Evolutionary conservation across 2,329 filamentous ascomycete species (phyloP).

Genomic region (Exutisphaerella laricina): DNA sequence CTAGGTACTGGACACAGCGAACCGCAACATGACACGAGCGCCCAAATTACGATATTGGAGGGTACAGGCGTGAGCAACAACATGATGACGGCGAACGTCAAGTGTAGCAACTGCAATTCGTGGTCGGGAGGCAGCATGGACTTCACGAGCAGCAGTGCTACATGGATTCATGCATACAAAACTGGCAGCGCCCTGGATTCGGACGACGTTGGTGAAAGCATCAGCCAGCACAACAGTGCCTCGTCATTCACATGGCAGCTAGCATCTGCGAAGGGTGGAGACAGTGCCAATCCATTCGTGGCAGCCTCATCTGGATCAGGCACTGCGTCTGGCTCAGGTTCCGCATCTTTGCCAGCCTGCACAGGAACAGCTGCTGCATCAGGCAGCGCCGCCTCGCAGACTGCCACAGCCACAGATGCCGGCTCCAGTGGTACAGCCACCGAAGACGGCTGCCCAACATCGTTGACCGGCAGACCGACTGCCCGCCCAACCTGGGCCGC

Average conservation of each 20-base stretch:
- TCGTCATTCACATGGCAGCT: slow-evolving; percentile 45
- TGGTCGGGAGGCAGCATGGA: slow-evolving; percentile 51
- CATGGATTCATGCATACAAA: slow-evolving; percentile 49
- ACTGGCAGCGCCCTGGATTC: slow-evolving; percentile 45
- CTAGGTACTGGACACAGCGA: slow-evolving; percentile 40
- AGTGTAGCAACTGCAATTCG: slow-evolving; percentile 48
- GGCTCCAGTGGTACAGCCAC: background rate
- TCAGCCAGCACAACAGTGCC: slow-evolving; percentile 42
- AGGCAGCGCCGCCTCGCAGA: slow-evolving; percentile 12
- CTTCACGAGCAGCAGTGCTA: slow-evolving; percentile 39
- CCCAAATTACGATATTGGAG: slow-evolving; percentile 46
- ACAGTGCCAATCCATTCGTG: slow-evolving; percentile 41
- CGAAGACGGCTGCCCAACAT: slow-evolving; percentile 9
- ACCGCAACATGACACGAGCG: slow-evolving; percentile 40
- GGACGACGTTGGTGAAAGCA: slow-evolving; percentile 39
- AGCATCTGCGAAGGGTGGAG: slow-evolving; percentile 47
- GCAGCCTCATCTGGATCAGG: slow-evolving; percentile 4
- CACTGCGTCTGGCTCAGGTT: slow-evolving; percentile 3
- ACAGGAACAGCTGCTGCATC: slow-evolving; percentile 3
- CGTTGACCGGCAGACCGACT: slow-evolving; percentile 16
- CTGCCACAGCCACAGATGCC: slow-evolving; percentile 9
- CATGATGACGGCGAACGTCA: slow-evolving; percentile 52
- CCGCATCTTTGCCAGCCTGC: slow-evolving; percentile 1
- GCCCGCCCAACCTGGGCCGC: slow-evolving; percentile 13
- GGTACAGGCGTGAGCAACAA: slow-evolving; percentile 50